Evolutionary conservation across 2,329 filamentous ascomycete genomes (phyloP), one percentile per base, ranked within the genome.

Genomic region (Fusarium citri): DNA sequence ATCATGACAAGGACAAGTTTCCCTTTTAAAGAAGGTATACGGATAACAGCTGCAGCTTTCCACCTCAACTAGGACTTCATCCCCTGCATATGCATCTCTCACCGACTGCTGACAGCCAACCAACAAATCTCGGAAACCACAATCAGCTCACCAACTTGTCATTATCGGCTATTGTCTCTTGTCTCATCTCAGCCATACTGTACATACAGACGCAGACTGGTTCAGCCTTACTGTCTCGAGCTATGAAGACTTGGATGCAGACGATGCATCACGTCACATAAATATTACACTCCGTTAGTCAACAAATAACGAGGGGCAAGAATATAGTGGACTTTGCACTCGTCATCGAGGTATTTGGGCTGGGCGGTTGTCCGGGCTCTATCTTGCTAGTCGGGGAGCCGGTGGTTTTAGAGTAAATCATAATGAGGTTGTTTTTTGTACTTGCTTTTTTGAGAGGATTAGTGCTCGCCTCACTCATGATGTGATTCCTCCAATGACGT

Each of bases 101-200:
- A 50, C 55, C 65, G 55, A 55, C 54, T 55, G 55, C 68, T 58
- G 50, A 68, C 45, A 71, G 41, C 64, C 68, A 71, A 71, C 64
- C 68, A 71, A 69, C 68, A 65, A 42, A 34, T 41, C 49, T 48
- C 50, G 40, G 46, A 70, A 68, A 53, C 68, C 55, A 68, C 50
- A 55, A 64, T 64, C 67, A 69, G 68, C 68, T 71, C 68, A 71
- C 42, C 51, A 68, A 55, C 30, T 71, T 63, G 50, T 46, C 45
- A 51, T 49, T 37, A 63, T 55, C 42, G 28, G 54, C 41, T 41
- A 46, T 45, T 54, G 46, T 56, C 45, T 48, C 37, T 43, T 47
- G 53, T 54, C 48, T 40, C 49, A 41, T 42, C 25, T 18, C 53
- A 59, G 53, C 41, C 53, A 59, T 30, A 45, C 56, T 56, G 34